Percentiles rank a stretch among this genome's conserved stretches.
These are phyloP conservation scores for Tulasnella sp. DNA, from an alignment of 768 basidiomycete species.

Conservation along the genomic window DNA sequence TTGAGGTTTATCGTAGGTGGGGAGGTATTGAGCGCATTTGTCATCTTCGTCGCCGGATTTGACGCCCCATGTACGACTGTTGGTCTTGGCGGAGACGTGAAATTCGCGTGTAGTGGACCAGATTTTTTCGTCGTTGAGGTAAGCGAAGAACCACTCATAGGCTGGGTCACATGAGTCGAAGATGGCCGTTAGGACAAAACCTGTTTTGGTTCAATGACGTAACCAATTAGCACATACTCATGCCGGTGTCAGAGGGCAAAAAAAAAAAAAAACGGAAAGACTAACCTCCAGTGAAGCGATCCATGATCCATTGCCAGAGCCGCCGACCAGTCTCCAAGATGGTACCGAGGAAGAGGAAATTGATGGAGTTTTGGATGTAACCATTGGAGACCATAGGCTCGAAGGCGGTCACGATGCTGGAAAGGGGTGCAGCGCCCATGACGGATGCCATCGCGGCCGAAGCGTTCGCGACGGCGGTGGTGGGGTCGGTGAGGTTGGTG, in stretches of 20 bases:
- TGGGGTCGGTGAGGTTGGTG: no score
- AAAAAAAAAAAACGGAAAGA: not conserved
- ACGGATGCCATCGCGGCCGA: no score
- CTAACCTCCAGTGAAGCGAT: slow-evolving; percentile 11
- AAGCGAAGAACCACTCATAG: slow-evolving; percentile 40
- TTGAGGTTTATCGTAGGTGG: slow-evolving; percentile 4
- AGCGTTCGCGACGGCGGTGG: no score
- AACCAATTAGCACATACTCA: not conserved
- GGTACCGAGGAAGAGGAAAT: slow-evolving; percentile 21
- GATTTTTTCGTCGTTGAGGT: slow-evolving; percentile 35
- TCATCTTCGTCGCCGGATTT: slow-evolving; percentile 13
- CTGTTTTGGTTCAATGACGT: slow-evolving; percentile 22
- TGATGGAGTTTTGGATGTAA: slow-evolving; percentile 14
- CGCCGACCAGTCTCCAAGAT: slow-evolving; percentile 21
- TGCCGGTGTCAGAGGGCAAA: no score
- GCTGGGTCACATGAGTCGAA: slow-evolving; percentile 39
- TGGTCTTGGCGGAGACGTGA: slow-evolving; percentile 33
- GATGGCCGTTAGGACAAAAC: slow-evolving; percentile 35
- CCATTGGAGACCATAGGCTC: slow-evolving; percentile 1
- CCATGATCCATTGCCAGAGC: slow-evolving; percentile 17
- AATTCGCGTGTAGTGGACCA: slow-evolving; percentile 35
- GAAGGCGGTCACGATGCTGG: slow-evolving; percentile 3
- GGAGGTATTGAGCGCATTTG: not conserved
- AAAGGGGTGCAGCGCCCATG: not conserved
- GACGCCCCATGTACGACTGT: slow-evolving; percentile 33